Percentiles rank a stretch among this genome's conserved stretches.
Conservation (phyloP, 768 basidiomycete genomes). For the Melanogaster broomeanus region DNA sequence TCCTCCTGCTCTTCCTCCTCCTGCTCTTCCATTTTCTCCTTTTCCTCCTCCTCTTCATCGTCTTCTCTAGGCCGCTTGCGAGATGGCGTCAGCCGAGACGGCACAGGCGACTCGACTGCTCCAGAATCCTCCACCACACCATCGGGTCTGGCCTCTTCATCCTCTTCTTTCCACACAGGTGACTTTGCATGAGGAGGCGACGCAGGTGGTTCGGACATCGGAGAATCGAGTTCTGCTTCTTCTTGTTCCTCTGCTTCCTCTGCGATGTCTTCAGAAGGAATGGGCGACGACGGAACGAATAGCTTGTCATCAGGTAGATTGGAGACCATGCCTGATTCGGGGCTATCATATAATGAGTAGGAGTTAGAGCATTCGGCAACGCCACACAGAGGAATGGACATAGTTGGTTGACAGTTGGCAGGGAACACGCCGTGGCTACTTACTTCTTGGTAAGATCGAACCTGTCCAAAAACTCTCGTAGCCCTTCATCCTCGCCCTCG, state of each 20-base stretch:
- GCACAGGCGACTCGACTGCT: constrained; percentile 14
- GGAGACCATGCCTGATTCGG: constrained; percentile 42
- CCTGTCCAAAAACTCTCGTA: constrained; percentile 54
- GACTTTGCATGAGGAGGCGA: constrained; percentile 26
- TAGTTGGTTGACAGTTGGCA: background rate
- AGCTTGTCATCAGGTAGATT: constrained; percentile 37
- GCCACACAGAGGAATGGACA: background rate
- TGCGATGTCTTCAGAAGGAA: constrained; percentile 9
- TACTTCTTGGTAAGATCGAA: constrained; percentile 58
- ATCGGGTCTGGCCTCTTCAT: constrained; percentile 24
- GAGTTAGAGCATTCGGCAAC: constrained; percentile 3
- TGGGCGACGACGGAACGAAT: constrained; percentile 17
- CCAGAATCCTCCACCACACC: constrained; percentile 7
- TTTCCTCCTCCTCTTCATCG: constrained; percentile 5
- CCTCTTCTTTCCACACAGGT: constrained; percentile 24
- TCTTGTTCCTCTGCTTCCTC: constrained; percentile 9
- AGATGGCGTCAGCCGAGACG: constrained; percentile 18
- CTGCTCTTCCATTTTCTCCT: constrained; percentile 8
- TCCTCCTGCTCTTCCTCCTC: background rate
- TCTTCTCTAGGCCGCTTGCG: constrained; percentile 9
- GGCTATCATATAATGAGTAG: constrained; percentile 29
- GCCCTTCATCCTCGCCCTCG: constrained; percentile 37
- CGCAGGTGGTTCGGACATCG: constrained; percentile 35
- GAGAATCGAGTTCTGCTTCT: constrained; percentile 28
- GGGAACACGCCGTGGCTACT: constrained; percentile 18